phyloP scores from a whole-genome alignment of 768 basidiomycete genomes.

The Amanita thiersii region DNA sequence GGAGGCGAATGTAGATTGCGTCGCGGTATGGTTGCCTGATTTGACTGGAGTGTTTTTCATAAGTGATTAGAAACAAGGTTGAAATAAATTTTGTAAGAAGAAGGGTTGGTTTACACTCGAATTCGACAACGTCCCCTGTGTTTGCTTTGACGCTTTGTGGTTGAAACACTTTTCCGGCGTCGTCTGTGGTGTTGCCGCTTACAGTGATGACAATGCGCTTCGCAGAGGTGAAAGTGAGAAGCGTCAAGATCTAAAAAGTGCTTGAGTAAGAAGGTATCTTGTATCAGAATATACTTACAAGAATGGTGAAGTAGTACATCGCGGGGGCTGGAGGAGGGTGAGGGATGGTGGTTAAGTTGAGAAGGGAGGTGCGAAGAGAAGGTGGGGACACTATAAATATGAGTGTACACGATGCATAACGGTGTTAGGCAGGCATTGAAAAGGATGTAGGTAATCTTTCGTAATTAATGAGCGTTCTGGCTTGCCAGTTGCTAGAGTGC shows the following conservation, averaged over 20 bases:
- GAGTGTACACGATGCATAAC: no score
- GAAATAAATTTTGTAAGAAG: neutral
- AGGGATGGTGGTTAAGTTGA: no score
- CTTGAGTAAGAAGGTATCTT: no score
- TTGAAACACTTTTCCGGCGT: conserved; percentile 36
- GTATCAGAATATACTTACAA: no score
- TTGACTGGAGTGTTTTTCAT: conserved; percentile 28
- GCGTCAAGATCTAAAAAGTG: conserved; percentile 9
- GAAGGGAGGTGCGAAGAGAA: no score
- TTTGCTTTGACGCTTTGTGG: conserved; percentile 36
- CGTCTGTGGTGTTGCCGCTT: conserved; percentile 34
- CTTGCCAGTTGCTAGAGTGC: no score
- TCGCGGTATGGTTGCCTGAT: conserved; percentile 44
- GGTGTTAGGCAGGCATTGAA: no score
- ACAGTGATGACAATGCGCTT: conserved; percentile 36
- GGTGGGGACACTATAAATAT: no score
- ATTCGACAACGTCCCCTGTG: conserved; percentile 40
- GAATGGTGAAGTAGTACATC: neutral
- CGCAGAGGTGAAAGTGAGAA: conserved; percentile 20
- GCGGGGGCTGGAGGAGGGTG: no score
- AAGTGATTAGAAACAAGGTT: no score
- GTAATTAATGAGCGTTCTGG: no score
- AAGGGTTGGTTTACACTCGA: conserved; percentile 39
- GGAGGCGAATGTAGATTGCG: conserved; percentile 43
- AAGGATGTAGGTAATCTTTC: no score